Evolutionary conservation across 371 early-diverging fungal species (phyloP).

Genomic region (Sporodiniella umbellata): DNA sequence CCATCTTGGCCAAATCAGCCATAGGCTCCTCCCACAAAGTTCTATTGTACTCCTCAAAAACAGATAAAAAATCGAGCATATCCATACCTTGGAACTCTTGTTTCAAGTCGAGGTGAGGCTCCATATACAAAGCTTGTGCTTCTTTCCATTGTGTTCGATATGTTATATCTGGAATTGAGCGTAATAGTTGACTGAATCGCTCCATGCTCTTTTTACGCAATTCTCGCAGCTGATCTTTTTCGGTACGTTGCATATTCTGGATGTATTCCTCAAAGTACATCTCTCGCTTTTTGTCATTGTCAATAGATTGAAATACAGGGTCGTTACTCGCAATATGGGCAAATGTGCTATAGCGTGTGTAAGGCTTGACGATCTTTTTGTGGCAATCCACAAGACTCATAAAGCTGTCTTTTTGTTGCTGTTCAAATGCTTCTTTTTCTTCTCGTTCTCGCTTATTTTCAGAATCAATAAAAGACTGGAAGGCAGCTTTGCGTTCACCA

Average conservation of each 20-base stretch:
- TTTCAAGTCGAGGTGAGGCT: slow-evolving; percentile 49
- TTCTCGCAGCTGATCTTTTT: slow-evolving; percentile 65
- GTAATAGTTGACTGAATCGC: slow-evolving; percentile 53
- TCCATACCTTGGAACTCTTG: slow-evolving; percentile 70
- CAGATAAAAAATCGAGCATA: slow-evolving; percentile 73
- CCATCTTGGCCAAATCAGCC: slow-evolving; percentile 31
- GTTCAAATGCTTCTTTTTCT: slow-evolving; percentile 36
- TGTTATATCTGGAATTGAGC: slow-evolving; percentile 62
- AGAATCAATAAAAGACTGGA: slow-evolving; percentile 65
- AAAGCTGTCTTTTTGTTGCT: slow-evolving; percentile 41
- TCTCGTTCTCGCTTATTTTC: slow-evolving; percentile 54
- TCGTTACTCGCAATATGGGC: slow-evolving; percentile 40
- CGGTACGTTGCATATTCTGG: slow-evolving; percentile 47
- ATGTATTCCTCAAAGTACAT: slow-evolving; percentile 65
- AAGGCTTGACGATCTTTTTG: slow-evolving; percentile 37
- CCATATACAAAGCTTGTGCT: slow-evolving; percentile 43
- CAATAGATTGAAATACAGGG: slow-evolving; percentile 47
- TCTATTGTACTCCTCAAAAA: slow-evolving; percentile 77
- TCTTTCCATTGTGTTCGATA: slow-evolving; percentile 68
- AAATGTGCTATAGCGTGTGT: slow-evolving; percentile 54
- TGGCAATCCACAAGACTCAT: slow-evolving; percentile 39
- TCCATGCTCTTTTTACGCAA: slow-evolving; percentile 65
- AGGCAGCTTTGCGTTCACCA: slow-evolving; percentile 77
- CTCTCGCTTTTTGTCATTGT: slow-evolving; percentile 50
- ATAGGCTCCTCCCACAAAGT: slow-evolving; percentile 62